Base-by-base conservation (phyloP, 73 alveolate species). In the Paramecium caudatum region DNA sequence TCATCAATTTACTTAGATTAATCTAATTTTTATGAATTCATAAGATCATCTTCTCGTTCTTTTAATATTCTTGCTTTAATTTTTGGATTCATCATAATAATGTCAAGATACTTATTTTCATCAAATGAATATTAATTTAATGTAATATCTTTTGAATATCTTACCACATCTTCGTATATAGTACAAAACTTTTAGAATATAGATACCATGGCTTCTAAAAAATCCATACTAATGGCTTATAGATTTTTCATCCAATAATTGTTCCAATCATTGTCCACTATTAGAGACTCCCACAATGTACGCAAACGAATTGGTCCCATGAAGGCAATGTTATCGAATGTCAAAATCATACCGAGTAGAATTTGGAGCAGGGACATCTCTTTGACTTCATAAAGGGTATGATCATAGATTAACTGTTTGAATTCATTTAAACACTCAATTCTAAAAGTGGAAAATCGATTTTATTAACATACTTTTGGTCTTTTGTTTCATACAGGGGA, bases 391-490 rank as follows among this genome's bases (percentile, higher is more conserved):
- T 74, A 74, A 16, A 74, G 69, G 13, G 88, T 74, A 43, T 74
- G 88, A 74, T 74, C 88, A 47, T 74, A 74, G 19, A 74, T 41
- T 15, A 74, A 27, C 43, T 45, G 32, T 39, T 74, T 74, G 43
- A 74, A 74, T 74, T 74, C 88, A 74, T 74, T 45, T 45, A 74
- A 74, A 37, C 69, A 74, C 43, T 74, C 88, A 41, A 74, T 74
- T 45, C 88, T 74, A 21, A 41, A 74, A 7, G 43, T 25, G 21
- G 15, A 74, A 74, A 37, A 27, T 41, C 21, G 43, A 10, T 19
- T 74, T 23, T 55, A 55, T 55, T 55, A 27, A 55, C 23, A 23
- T 74, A 74, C 88, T 74, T 74, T 16, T 74, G 27, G 19, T 74
- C 88, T 43, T 74, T 74, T 27, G 69, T 74, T 27, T 74, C 88